Evolutionary conservation across 2,329 filamentous ascomycete genomes (phyloP).

Genomic region (Pseudofabraea citricarpa): DNA sequence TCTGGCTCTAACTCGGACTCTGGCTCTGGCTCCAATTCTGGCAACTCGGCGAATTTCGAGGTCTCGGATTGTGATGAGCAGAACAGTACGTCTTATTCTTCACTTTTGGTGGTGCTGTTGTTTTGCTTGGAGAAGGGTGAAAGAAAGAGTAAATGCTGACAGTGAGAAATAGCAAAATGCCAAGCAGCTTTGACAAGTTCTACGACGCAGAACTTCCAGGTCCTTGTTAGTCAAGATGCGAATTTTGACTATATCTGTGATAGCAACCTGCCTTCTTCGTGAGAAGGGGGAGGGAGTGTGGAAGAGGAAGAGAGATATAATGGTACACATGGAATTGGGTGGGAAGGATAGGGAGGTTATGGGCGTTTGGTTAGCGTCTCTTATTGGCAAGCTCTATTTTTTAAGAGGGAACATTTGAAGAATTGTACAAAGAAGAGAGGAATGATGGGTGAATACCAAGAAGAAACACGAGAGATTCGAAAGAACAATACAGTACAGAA

Average conservation of each 20-base stretch:
- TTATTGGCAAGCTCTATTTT: too few species aligned
- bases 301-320: background rate
- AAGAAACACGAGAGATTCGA: too few species aligned
- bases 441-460: too few species aligned
- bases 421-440: too few species aligned
- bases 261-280: background rate
- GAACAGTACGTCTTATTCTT: slow-evolving; percentile 7
- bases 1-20: too few species aligned
- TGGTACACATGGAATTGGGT: background rate
- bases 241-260: slow-evolving; percentile 18
- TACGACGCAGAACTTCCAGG: slow-evolving; percentile 5
- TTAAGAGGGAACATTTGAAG: too few species aligned
- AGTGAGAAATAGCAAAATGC: background rate
- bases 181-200: background rate
- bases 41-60: too few species aligned
- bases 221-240: slow-evolving; percentile 11
- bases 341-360: background rate
- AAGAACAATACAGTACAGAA: too few species aligned
- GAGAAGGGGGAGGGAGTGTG: background rate
- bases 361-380: too few species aligned
- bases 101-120: background rate
- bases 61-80: slow-evolving; percentile 13
- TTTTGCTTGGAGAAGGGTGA: background rate
- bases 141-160: background rate
- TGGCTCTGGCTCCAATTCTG: too few species aligned